These are phyloP conservation scores for Combretum micranthum DNA, from an alignment of 345 rosid genomes.

Conservation along the genomic window DNA sequence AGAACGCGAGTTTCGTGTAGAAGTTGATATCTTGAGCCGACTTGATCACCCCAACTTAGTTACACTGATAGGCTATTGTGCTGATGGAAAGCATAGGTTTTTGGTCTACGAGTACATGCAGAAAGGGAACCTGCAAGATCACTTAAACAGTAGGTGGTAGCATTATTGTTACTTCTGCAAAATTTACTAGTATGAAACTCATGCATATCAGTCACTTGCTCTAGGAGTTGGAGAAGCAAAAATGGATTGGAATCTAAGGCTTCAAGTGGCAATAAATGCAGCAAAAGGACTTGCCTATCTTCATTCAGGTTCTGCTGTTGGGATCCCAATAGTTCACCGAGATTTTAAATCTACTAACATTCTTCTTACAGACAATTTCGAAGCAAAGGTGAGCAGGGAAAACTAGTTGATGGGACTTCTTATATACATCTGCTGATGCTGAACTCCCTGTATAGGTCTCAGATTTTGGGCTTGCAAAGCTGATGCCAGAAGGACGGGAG, in stretches of 20 bases:
- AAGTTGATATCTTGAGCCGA: slow-evolving; percentile 94
- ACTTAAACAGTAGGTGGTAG: slow-evolving; percentile 55
- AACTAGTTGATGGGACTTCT: background rate
- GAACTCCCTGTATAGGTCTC: slow-evolving; percentile 47
- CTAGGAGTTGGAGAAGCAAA: slow-evolving; percentile 73
- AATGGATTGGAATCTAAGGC: slow-evolving; percentile 78
- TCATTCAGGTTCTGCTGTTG: slow-evolving; percentile 75
- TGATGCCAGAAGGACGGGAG: slow-evolving; percentile 95
- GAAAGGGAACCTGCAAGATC: slow-evolving; percentile 97
- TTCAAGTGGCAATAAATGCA: slow-evolving; percentile 84
- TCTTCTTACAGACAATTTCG: slow-evolving; percentile 58
- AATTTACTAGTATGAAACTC: slow-evolving; percentile 7
- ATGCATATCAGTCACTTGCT: slow-evolving; percentile 2
- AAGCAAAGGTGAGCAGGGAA: slow-evolving; percentile 60
- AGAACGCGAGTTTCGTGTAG: slow-evolving; percentile 89
- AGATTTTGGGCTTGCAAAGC: slow-evolving; percentile 92
- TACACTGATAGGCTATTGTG: slow-evolving; percentile 85
- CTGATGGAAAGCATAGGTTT: slow-evolving; percentile 90
- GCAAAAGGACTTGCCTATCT: slow-evolving; percentile 94
- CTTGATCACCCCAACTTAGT: slow-evolving; percentile 90
- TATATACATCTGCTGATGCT: background rate
- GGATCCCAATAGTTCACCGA: slow-evolving; percentile 88
- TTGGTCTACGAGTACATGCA: slow-evolving; percentile 88
- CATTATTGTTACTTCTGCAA: slow-evolving; percentile 3
- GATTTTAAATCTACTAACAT: slow-evolving; percentile 94